Percentiles rank a stretch among this genome's conserved stretches.
phyloP scores from a whole-genome alignment of 768 basidiomycete species.

The Suillus bovinus region DNA sequence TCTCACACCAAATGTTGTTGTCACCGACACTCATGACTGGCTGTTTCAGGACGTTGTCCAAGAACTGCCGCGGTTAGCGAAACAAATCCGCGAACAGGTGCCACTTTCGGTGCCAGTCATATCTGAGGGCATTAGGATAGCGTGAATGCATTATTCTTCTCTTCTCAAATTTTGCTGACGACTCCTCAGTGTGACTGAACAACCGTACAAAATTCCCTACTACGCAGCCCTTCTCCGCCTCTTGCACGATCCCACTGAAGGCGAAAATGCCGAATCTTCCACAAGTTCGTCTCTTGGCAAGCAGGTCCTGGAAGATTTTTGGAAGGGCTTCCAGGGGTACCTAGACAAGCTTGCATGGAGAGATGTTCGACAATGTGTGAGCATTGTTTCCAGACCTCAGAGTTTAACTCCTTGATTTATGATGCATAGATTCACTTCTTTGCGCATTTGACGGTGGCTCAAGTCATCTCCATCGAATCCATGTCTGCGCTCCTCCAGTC shows the following conservation, averaged over 20 bases:
- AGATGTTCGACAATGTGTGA: constrained; percentile 83
- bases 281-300: constrained; percentile 53
- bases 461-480: constrained; percentile 73
- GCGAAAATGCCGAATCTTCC: constrained; percentile 33
- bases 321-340: constrained; percentile 87
- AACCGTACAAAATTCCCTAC: constrained; percentile 91
- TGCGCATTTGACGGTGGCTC: constrained; percentile 78
- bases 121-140: constrained; percentile 75
- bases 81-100: constrained; percentile 59
- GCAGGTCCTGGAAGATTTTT: constrained; percentile 83
- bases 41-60: constrained; percentile 61
- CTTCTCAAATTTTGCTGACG: constrained; percentile 12
- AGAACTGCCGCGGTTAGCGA: constrained; percentile 66
- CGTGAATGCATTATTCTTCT: constrained; percentile 38
- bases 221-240: constrained; percentile 80
- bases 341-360: constrained; percentile 91
- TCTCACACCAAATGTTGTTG: neutral
- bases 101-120: constrained; percentile 62
- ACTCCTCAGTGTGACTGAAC: constrained; percentile 71
- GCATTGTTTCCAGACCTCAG: constrained; percentile 30
- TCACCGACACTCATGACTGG: constrained; percentile 9
- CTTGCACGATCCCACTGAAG: constrained; percentile 53
- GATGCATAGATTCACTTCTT: constrained; percentile 83
- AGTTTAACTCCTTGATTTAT: constrained; percentile 10
- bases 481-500: constrained; percentile 81